These are phyloP conservation scores for Poronia punctata DNA, from an alignment of 495 filamentous ascomycete genomes.

Conservation along the genomic window DNA sequence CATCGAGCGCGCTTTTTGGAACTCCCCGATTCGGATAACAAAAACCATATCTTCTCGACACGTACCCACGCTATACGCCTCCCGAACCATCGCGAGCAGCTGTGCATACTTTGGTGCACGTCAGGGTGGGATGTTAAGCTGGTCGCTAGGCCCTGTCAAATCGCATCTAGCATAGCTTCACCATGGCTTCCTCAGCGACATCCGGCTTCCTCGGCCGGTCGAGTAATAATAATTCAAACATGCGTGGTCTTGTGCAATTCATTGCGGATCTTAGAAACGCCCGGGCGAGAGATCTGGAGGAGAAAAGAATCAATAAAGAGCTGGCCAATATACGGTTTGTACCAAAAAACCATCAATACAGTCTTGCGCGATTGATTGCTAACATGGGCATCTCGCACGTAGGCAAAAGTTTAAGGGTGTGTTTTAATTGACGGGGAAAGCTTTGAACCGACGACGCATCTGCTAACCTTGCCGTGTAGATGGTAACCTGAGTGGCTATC, in stretches of 20 bases:
- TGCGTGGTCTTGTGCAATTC: slow-evolving; percentile 90
- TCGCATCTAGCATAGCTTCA: too few relatives aligned
- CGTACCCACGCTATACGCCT: too few relatives aligned
- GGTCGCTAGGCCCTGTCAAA: too few relatives aligned
- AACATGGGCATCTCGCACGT: slow-evolving; percentile 13
- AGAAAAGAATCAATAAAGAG: slow-evolving; percentile 99
- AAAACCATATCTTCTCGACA: too few relatives aligned
- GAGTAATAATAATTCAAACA: slow-evolving; percentile 58
- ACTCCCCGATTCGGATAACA: slow-evolving; percentile 13
- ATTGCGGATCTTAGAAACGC: slow-evolving; percentile 96
- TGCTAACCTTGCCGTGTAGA: slow-evolving; percentile 42
- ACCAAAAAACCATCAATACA: not conserved
- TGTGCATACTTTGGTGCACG: slow-evolving; percentile 1
- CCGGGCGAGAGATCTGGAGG: slow-evolving; percentile 88
- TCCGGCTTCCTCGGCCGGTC: slow-evolving; percentile 56
- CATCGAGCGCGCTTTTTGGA: slow-evolving; percentile 23
- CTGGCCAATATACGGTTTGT: slow-evolving; percentile 88
- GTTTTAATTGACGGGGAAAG: slow-evolving; percentile 5
- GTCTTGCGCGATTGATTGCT: slow-evolving; percentile 13
- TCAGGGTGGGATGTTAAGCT: slow-evolving; percentile 1
- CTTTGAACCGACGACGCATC: slow-evolving; percentile 15
- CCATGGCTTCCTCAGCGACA: slow-evolving; percentile 48
- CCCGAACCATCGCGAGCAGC: slow-evolving; percentile 5
- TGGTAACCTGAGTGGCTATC: slow-evolving; percentile 86
- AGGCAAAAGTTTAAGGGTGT: slow-evolving; percentile 75